Percentiles rank a stretch among this genome's conserved stretches.
Evolutionary conservation across 1,284 basidiomycete genomes (phyloP).

Genomic region (Cryptococcus depauperatus): DNA sequence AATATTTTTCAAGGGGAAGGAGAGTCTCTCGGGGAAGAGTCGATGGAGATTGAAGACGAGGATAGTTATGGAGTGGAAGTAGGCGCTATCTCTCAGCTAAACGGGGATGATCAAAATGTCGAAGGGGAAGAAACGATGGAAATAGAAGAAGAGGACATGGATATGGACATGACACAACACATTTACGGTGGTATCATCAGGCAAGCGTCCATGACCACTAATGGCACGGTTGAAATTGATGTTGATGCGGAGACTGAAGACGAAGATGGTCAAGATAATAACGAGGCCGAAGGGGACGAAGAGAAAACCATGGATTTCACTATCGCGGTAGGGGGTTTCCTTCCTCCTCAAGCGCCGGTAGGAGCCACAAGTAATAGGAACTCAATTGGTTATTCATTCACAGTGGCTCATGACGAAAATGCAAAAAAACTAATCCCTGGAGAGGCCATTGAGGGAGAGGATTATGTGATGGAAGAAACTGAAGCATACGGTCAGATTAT

Average conservation of each 20-base stretch:
- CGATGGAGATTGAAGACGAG: slow-evolving; percentile 50
- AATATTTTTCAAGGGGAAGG: slow-evolving; percentile 24
- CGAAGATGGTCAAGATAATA: slow-evolving; percentile 5
- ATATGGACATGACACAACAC: slow-evolving; percentile 43
- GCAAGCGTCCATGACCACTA: slow-evolving; percentile 11
- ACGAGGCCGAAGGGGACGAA: slow-evolving; percentile 23
- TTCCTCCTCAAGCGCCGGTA: slow-evolving; percentile 37
- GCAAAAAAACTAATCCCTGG: slow-evolving; percentile 15
- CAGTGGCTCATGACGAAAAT: slow-evolving; percentile 31
- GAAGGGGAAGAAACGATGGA: slow-evolving; percentile 22
- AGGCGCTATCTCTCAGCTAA: neutral
- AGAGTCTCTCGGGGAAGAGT: slow-evolving; percentile 52
- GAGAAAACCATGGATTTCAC: slow-evolving; percentile 47
- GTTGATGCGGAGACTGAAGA: slow-evolving; percentile 19
- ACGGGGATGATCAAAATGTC: slow-evolving; percentile 4
- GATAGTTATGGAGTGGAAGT: slow-evolving; percentile 2
- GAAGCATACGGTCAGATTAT: slow-evolving; percentile 39
- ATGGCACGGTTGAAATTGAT: slow-evolving; percentile 17
- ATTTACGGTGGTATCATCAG: slow-evolving; percentile 32
- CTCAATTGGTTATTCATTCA: slow-evolving; percentile 41
- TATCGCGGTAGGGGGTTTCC: slow-evolving; percentile 41
- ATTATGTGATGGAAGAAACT: slow-evolving; percentile 32
- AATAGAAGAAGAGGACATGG: slow-evolving; percentile 29
- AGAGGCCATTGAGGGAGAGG: slow-evolving; percentile 35
- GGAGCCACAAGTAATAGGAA: slow-evolving; percentile 28